Conservation (phyloP, 805 yeast genomes). For the Candida ovalis region DNA sequence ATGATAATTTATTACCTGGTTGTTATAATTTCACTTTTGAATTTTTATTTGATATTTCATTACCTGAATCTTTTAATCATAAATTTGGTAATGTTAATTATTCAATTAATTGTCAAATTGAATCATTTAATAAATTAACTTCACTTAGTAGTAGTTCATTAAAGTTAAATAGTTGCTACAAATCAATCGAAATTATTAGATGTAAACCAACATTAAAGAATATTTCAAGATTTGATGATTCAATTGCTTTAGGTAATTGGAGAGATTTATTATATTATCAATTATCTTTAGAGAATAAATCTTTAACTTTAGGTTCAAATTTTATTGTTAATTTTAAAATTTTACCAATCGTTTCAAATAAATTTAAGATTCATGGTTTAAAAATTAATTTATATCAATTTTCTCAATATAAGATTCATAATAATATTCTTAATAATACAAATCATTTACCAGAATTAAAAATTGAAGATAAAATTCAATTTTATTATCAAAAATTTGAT, state of each 20-base stretch:
- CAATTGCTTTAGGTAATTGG: constrained; percentile 31
- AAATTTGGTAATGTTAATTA: constrained; percentile 20
- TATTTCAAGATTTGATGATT: constrained; percentile 8
- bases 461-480: constrained; percentile 16
- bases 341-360: constrained; percentile 19
- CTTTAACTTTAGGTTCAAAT: constrained; percentile 15
- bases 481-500: constrained; percentile 6
- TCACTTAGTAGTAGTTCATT: not conserved
- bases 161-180: constrained; percentile 7
- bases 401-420: constrained; percentile 12
- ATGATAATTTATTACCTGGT: constrained; percentile 14
- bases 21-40: constrained; percentile 25
- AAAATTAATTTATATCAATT: constrained; percentile 23
- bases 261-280: constrained; percentile 27
- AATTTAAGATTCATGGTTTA: constrained; percentile 21
- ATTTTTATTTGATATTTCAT: constrained; percentile 19
- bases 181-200: constrained; percentile 10
- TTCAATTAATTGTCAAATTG: constrained; percentile 12
- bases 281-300: constrained; percentile 16
- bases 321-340: constrained; percentile 18
- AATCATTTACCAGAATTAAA: constrained; percentile 6
- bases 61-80: constrained; percentile 25
- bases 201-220: constrained; percentile 10
- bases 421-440: too few relatives aligned
- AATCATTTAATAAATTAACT: not conserved